Conservation (phyloP, 2,329 filamentous ascomycete genomes). For the Trichoderma guizhouense region DNA sequence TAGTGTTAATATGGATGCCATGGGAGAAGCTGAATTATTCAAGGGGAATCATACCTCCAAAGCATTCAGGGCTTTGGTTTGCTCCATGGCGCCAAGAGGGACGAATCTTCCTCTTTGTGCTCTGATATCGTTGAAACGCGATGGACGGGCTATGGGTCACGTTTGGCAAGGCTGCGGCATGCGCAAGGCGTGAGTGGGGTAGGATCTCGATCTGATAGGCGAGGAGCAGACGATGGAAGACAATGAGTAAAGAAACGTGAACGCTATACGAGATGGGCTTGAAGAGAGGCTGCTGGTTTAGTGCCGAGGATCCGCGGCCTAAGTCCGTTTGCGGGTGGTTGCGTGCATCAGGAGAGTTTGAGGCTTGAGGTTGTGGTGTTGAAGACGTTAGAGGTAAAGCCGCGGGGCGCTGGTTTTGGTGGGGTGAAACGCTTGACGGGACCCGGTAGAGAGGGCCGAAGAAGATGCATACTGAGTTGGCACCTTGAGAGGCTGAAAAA, state of each 20-base stretch:
- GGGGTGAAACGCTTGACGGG: neutral
- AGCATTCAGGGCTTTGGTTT: slow-evolving; percentile 63
- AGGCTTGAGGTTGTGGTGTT: slow-evolving; percentile 8
- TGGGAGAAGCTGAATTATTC: neutral
- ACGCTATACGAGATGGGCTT: neutral
- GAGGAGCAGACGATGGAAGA: neutral
- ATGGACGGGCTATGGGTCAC: neutral
- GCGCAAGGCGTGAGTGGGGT: slow-evolving; percentile 12
- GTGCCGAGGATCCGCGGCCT: neutral
- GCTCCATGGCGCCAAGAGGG: slow-evolving; percentile 58
- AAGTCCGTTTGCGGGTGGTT: neutral
- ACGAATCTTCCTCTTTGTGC: neutral
- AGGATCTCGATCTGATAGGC: slow-evolving; percentile 15
- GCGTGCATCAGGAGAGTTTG: slow-evolving; percentile 18
- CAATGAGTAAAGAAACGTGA: neutral
- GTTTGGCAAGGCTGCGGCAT: neutral
- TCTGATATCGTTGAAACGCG: neutral
- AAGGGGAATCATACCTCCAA: slow-evolving; percentile 49
- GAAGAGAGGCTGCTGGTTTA: neutral
- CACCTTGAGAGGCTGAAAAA: neutral
- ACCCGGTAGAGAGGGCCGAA: neutral
- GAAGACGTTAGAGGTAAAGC: neutral
- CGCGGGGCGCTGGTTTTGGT: slow-evolving; percentile 2
- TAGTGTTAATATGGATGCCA: neutral
- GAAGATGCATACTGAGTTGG: neutral